Evolutionary conservation across 441 rosid species (phyloP).

Genomic region (Populus hybrid): DNA sequence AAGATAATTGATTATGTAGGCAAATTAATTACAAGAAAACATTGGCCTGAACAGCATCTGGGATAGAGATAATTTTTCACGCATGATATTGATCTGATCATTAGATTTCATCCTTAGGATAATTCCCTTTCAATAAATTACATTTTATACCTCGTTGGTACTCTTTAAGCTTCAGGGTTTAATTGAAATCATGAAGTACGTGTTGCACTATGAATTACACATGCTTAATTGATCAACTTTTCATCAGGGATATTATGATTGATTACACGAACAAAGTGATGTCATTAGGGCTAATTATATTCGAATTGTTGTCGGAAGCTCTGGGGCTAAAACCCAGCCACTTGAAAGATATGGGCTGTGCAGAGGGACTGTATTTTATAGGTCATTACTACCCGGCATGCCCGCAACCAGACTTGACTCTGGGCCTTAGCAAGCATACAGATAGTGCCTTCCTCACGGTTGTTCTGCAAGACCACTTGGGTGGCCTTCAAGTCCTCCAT

Average conservation of each 20-base stretch:
- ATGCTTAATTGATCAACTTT: too few species aligned
- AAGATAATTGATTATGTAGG: too few species aligned
- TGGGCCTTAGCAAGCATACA: background rate
- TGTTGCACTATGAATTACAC: too few species aligned
- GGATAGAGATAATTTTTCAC: too few species aligned
- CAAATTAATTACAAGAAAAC: too few species aligned
- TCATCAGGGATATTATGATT: background rate
- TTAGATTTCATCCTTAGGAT: too few species aligned
- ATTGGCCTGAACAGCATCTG: too few species aligned
- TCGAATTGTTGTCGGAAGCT: background rate
- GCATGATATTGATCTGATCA: too few species aligned
- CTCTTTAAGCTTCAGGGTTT: too few species aligned
- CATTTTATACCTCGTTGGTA: too few species aligned
- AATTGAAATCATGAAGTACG: too few species aligned
- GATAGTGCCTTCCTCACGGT: background rate
- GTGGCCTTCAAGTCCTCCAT: background rate
- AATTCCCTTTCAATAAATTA: too few species aligned
- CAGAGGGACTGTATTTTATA: constrained; percentile 23
- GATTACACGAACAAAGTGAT: background rate
- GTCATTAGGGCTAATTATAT: background rate
- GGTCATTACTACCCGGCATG: constrained; percentile 21
- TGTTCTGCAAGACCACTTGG: background rate
- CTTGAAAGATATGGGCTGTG: constrained; percentile 27
- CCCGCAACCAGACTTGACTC: background rate
- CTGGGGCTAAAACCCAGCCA: background rate